phyloP scores from a whole-genome alignment of 148 eudicot species.

The Chenopodium suecicum region DNA sequence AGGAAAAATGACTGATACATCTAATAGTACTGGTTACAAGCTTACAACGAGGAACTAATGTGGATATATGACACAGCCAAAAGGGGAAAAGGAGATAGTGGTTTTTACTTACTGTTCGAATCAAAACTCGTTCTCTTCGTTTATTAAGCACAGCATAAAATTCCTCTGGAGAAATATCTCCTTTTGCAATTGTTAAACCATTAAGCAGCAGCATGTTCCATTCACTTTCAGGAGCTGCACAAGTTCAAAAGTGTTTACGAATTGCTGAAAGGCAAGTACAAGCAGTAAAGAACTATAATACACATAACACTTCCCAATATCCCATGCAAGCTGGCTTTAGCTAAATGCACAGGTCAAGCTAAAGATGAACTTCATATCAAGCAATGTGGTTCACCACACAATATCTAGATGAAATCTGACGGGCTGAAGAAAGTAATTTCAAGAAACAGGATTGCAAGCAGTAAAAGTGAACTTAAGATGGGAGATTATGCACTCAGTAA shows the following conservation, averaged over 20 bases:
- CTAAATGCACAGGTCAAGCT: neutral
- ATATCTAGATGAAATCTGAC: neutral
- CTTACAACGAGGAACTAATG: too few species aligned
- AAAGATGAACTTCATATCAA: neutral
- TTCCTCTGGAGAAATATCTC: slow-evolving; percentile 71
- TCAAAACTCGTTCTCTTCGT: slow-evolving; percentile 81
- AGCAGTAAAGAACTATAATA: neutral
- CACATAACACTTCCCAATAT: neutral
- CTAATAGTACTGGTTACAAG: neutral
- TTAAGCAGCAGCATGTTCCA: slow-evolving; percentile 73
- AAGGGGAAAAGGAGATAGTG: slow-evolving; percentile 14
- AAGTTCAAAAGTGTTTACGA: slow-evolving; percentile 9
- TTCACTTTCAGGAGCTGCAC: slow-evolving; percentile 79
- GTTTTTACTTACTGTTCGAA: slow-evolving; percentile 66
- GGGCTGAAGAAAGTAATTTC: neutral
- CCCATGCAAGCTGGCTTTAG: neutral
- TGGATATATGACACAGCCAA: neutral
- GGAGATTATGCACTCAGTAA: neutral
- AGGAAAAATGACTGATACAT: neutral
- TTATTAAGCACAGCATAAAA: slow-evolving; percentile 71
- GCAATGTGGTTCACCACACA: neutral
- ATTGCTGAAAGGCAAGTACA: neutral
- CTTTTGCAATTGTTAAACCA: slow-evolving; percentile 78
- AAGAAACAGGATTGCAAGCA: neutral
- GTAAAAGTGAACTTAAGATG: neutral